Evolutionary conservation across 2,329 filamentous ascomycete genomes (phyloP), one percentile per base, ranked within the genome.

Genomic region (Pseudogymnoascus sp.): DNA sequence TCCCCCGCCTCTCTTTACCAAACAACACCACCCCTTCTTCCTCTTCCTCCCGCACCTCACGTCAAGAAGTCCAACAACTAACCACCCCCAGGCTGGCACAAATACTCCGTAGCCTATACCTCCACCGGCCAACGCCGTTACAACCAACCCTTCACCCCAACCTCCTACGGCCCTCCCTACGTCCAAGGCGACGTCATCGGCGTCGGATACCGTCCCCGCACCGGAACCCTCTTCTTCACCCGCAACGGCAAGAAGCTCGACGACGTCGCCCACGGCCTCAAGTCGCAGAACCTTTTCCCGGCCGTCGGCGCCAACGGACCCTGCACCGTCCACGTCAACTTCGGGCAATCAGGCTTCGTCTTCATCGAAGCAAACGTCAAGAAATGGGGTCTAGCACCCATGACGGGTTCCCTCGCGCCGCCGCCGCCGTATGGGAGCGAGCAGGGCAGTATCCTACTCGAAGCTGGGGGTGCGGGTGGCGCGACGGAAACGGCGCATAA

Each of bases 351-450:
- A 72, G 95, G 95, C 35, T 99, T 97, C 73, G 95, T 99, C 59
- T 99, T 97, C 73, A 97, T 99, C 70, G 95, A 99, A 77, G 95
- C 93, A 66, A 99, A 99, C 72, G 95, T 99, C 65, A 99, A 99
- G 85, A 99, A 97, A 81, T 99, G 95, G 95, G 95, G 95, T 1
- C 80, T 99, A 63, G 95, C 95, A 59, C 95, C 95, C 4, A 96
- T 96, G 83, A 97, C 91, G 1, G 95, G 95, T 64, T 96, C 91
- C 71, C 81, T 99, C 65, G 95, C 95, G 29, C 95, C 95, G 14
- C 95, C 95, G 47, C 95, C 95, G 61, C 95, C 95, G 1, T 99
- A 99, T 73, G 95, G 95, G 59, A 96, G 91, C 66, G 95, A 97
- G 77, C 92, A 96, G 76, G 95, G 95, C 70, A 97, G 93, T 73